These are phyloP conservation scores for Stygiomarasmius scandens DNA, from an alignment of 1,284 basidiomycete species.

Conservation along the genomic window DNA sequence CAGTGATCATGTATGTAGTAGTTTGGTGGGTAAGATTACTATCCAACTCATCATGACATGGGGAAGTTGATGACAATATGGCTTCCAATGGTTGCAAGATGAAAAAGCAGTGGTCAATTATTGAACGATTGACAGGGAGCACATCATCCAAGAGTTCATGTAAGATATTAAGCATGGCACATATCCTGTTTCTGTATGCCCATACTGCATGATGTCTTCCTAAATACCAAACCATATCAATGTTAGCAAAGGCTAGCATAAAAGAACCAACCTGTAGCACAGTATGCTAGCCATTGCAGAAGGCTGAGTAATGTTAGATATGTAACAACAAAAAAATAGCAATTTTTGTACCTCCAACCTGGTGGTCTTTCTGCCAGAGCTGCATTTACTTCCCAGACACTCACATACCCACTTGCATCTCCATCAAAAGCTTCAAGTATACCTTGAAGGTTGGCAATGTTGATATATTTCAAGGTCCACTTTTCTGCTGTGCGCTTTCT, in stretches of 20 bases:
- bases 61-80: constrained; percentile 4
- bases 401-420: constrained; percentile 15
- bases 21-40: constrained; percentile 4
- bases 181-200: constrained; percentile 11
- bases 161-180: constrained; percentile 2
- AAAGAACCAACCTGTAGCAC: constrained; percentile 15
- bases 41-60: constrained; percentile 5
- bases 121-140: constrained; percentile 7
- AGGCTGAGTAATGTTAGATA: constrained; percentile 2
- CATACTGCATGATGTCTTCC: constrained; percentile 13
- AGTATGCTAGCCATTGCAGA: constrained; percentile 16
- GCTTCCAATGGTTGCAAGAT: constrained; percentile 1
- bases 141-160: constrained; percentile 1
- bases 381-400: constrained; percentile 14
- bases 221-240: not conserved
- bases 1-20: constrained; percentile 5
- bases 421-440: constrained; percentile 15
- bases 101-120: not conserved
- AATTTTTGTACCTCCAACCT: constrained; percentile 12
- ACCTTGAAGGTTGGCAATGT: constrained; percentile 8
- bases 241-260: no score
- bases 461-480: constrained; percentile 16
- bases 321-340: not conserved
- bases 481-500: constrained; percentile 13
- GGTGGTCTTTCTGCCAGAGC: constrained; percentile 7